Evolutionary conservation across 306 rosid species (phyloP), one percentile per base, ranked within the genome.

Genomic region (Castanea crenata): DNA sequence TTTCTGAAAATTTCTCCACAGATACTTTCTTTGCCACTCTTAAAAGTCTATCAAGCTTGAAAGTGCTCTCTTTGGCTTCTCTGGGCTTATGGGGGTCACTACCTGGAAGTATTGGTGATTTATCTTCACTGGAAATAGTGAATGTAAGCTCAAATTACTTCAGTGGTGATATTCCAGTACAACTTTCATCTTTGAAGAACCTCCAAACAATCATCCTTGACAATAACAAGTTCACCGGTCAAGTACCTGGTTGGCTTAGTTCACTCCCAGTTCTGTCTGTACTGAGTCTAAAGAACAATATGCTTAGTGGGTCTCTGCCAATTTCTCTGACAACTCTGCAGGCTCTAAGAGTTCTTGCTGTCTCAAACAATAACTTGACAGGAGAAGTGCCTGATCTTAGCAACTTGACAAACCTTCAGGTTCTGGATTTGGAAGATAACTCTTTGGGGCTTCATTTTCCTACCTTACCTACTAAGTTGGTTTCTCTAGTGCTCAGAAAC

Each of bases 201-300:
- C 90, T 95, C 10, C 98, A 92, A 61, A 89, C 95, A 4, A 58
- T 95, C 80, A 82, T 91, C 11, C 92, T 95, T 76, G 99, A 93
- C 88, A 77, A 83, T 70, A 95, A 95, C 78, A 19, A 44, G 69
- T 89, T 95, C 83, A 72, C 86, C 8, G 97, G 93, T 69, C 21
- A 73, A 61, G 75, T 95, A 46, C 96, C 99, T 20, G 8, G 15
- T 14, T 86, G 90, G 89, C 62, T 93, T 10, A 86, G 83, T 55
- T 85, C 96, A 3, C 87, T 93, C 16, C 90, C 88, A 76, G 74
- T 87, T 78, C 88, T 95, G 83, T 88, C 92, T 78, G 92, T 89
- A 4, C 85, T 95, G 49, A 92, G 96, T 61, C 74, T 95, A 81
- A 88, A 86, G 86, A 85, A 87, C 72, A 95, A 93, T 29, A 79